These are phyloP conservation scores for Thinopyrum elongatum DNA, from an alignment of 176 grass and related monocot genomes.

Conservation along the genomic window DNA sequence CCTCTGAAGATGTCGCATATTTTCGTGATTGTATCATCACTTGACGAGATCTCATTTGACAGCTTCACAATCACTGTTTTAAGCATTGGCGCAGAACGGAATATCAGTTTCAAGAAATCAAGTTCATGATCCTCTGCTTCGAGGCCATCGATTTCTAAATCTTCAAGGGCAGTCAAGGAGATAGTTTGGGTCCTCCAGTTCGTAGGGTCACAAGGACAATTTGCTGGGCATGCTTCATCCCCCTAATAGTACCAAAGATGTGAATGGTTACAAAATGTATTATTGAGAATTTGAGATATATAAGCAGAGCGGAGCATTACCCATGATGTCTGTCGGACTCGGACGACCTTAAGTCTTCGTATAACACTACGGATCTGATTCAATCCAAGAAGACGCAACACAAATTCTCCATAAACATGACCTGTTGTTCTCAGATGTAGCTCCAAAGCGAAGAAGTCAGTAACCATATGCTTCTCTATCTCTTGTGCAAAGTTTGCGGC, in stretches of 20 bases:
- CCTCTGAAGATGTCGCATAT: background rate
- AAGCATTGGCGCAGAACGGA: background rate
- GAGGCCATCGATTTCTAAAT: background rate
- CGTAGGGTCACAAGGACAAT: background rate
- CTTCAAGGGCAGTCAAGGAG: background rate
- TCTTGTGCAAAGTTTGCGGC: background rate
- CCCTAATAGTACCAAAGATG: background rate
- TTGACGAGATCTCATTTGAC: background rate
- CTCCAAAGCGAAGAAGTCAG: background rate
- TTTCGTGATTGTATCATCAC: background rate
- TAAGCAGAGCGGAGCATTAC: background rate
- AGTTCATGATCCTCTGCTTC: background rate
- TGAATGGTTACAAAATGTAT: background rate
- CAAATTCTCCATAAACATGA: background rate
- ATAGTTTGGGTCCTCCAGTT: background rate
- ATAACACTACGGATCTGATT: background rate
- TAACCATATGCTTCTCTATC: background rate
- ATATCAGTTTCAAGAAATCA: background rate
- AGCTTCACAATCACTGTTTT: background rate
- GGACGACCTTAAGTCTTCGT: background rate
- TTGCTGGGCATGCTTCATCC: background rate
- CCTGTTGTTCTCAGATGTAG: background rate
- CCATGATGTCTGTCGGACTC: background rate
- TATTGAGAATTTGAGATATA: background rate
- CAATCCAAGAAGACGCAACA: background rate